Evolutionary conservation across 805 yeast genomes (phyloP), one percentile per base, ranked within the genome.

Genomic region (Lipomyces lipofer): DNA sequence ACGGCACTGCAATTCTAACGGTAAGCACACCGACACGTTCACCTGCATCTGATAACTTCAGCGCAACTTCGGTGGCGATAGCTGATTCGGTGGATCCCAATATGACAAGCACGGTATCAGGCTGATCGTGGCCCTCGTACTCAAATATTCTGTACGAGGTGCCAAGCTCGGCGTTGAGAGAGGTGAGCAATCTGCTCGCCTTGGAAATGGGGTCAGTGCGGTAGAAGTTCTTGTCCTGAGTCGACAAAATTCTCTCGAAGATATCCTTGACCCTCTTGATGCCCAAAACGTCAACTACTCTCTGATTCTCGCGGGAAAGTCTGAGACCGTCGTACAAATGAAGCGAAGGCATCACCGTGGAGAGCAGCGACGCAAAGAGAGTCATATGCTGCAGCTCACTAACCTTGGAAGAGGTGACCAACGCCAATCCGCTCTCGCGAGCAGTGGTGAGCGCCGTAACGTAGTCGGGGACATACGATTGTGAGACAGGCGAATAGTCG

Each of bases 311-410:
- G 58, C 79, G 80, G 54, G 80, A 67, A 54, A 80, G 83, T 48
- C 82, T 78, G 12, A 86, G 76, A 30, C 97, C 97, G 69, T 91
- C 97, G 67, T 85, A 88, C 58, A 88, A 75, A 69, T 87, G 84
- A 52, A 89, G 68, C 12, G 85, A 77, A 2, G 95, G 86, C n/a
- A 66, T 68, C 25, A 72, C 71, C 42, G 74, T 63, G 29, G 79
- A 75, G 19, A 91, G 72, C 48, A 79, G 85, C 40, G 83, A 74
- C 46, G 89, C 78, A 63, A 88, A 75, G 36, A 86, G 71, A 21
- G 95, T 68, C 49, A 83, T 74, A 59, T 81, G 81, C 71, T 87
- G 92, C 49, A 83, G 79, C 68, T 88, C 95, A 35, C 76, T 65
- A 24, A 76, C 73, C 49, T 77, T 70, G 29, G 82, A 75, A 3